Percentiles rank a stretch among this genome's conserved stretches.
These are phyloP conservation scores for Rhododendron molle DNA, from an alignment of 148 eudicot genomes.

Conservation along the genomic window DNA sequence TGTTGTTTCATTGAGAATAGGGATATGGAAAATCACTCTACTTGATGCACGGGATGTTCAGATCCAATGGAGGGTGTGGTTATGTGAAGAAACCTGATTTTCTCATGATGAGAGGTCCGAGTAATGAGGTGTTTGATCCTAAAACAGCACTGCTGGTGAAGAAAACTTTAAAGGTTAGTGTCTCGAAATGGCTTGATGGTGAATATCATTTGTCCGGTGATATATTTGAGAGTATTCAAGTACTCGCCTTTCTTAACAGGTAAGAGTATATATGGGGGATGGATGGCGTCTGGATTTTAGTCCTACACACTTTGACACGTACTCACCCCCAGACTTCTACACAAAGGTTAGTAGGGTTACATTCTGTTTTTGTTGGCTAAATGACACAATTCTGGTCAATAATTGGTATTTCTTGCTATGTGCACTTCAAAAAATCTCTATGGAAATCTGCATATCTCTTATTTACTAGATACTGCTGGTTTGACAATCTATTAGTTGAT, in stretches of 20 bases:
- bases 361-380: neutral
- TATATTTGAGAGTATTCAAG: neutral
- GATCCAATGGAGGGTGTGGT: constrained; percentile 78
- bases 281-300: constrained; percentile 83
- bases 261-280: constrained; percentile 68
- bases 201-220: neutral
- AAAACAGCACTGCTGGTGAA: constrained; percentile 39
- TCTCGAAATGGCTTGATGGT: neutral
- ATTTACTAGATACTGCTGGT: neutral
- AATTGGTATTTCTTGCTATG: neutral
- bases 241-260: constrained; percentile 29
- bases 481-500: neutral
- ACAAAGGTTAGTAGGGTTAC: constrained; percentile 48
- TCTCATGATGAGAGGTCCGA: constrained; percentile 45
- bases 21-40: constrained; percentile 74
- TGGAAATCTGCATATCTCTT: neutral
- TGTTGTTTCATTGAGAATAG: constrained; percentile 22
- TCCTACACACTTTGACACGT: constrained; percentile 68
- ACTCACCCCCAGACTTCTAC: constrained; percentile 88
- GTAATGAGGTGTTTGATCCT: constrained; percentile 61
- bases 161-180: constrained; percentile 51
- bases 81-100: constrained; percentile 77
- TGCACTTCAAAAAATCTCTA: neutral
- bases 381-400: neutral
- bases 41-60: constrained; percentile 85